Evolutionary conservation across 2,329 filamentous ascomycete species (phyloP).

Genomic region (Trichoderma asperellum): DNA sequence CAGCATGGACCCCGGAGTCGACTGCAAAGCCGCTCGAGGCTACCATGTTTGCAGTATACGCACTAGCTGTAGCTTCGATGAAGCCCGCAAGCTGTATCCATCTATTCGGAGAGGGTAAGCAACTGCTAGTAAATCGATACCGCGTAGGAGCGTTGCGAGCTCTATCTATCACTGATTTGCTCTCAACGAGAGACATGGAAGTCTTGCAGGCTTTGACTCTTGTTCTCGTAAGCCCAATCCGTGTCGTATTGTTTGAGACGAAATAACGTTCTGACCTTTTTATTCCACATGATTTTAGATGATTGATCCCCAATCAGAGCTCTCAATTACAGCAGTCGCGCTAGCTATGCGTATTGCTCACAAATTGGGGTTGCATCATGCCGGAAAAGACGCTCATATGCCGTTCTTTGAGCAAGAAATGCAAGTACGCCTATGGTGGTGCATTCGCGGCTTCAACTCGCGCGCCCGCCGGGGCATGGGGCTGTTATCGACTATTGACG

Average conservation of each 20-base stretch:
- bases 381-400: constrained; percentile 60
- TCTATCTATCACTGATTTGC: constrained; percentile 38
- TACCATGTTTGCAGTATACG: constrained; percentile 67
- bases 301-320: constrained; percentile 44
- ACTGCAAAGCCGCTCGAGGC: constrained; percentile 61
- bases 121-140: constrained; percentile 51
- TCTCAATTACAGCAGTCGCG: constrained; percentile 62
- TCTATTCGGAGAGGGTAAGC: constrained; percentile 45
- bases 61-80: constrained; percentile 63
- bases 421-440: constrained; percentile 68
- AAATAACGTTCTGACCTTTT: not conserved
- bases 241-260: not conserved
- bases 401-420: constrained; percentile 68
- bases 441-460: constrained; percentile 61
- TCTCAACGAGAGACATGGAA: constrained; percentile 2
- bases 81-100: constrained; percentile 52
- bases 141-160: constrained; percentile 59
- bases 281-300: not conserved
- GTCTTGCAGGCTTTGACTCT: constrained; percentile 59
- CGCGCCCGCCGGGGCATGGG: constrained; percentile 19
- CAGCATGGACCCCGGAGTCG: constrained; percentile 60
- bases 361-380: constrained; percentile 68
- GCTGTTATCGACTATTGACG: constrained; percentile 49
- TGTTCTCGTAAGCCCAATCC: constrained; percentile 51
- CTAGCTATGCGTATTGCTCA: constrained; percentile 67